Evolutionary conservation across 2,329 filamentous ascomycete genomes (phyloP).

Genomic region (Aspergillus sp.): DNA sequence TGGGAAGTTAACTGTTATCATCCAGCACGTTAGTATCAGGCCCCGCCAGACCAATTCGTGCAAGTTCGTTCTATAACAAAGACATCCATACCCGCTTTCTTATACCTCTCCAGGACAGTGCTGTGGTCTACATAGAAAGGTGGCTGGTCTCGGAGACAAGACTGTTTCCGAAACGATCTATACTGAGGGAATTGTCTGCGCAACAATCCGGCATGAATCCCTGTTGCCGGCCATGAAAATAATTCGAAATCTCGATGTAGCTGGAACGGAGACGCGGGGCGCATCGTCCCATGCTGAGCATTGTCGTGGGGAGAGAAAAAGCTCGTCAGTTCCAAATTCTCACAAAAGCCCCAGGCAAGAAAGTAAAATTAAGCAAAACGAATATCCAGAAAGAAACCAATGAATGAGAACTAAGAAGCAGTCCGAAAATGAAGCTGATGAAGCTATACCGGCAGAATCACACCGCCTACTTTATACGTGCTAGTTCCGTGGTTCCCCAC

Average conservation of each 20-base stretch:
- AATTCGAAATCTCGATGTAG: conserved; percentile 33
- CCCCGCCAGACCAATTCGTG: no score
- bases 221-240: conserved; percentile 18
- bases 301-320: conserved; percentile 1
- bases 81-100: conserved; percentile 35
- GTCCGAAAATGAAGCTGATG: not conserved
- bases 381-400: not conserved
- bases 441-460: conserved; percentile 8
- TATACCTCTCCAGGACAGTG: conserved; percentile 36
- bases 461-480: conserved; percentile 14
- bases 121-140: conserved; percentile 8
- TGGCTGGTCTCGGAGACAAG: conserved; percentile 15
- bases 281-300: conserved; percentile 18
- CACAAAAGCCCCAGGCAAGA: no score
- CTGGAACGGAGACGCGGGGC: conserved; percentile 22
- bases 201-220: conserved; percentile 2
- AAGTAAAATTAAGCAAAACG: no score
- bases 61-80: conserved; percentile 1
- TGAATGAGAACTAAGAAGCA: not conserved
- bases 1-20: conserved; percentile 39
- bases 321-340: no score
- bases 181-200: conserved; percentile 3
- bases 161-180: conserved; percentile 16
- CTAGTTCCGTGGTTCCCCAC: conserved; percentile 15
- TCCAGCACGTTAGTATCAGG: conserved; percentile 1